These are phyloP conservation scores for Aegle marmelos DNA, from an alignment of 345 rosid genomes.

Conservation along the genomic window DNA sequence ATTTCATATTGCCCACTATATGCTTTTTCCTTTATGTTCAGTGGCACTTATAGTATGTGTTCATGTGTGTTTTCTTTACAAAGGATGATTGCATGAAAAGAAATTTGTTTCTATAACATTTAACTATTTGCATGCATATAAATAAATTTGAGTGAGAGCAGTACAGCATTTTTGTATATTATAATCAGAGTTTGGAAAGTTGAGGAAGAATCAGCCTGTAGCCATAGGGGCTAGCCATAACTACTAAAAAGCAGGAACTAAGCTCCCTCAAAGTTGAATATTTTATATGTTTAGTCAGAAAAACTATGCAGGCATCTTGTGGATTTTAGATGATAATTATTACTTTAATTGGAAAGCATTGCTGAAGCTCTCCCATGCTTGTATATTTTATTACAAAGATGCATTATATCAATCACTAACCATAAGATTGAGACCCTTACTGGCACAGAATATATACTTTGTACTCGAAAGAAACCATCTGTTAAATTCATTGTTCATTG, in stretches of 20 bases:
- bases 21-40: not conserved
- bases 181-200: not conserved
- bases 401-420: slow-evolving; percentile 11
- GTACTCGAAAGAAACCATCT: slow-evolving; percentile 28
- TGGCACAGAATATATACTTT: slow-evolving; percentile 35
- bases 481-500: slow-evolving; percentile 8
- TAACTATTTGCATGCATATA: slow-evolving; percentile 2
- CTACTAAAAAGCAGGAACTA: slow-evolving; percentile 33
- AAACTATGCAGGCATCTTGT: slow-evolving; percentile 39
- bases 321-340: slow-evolving; percentile 10
- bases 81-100: not conserved
- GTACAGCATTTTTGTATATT: slow-evolving; percentile 8
- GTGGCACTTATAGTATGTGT: not conserved
- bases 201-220: slow-evolving; percentile 30
- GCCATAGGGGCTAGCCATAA: not conserved
- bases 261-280: slow-evolving; percentile 8
- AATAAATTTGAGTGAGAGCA: not conserved
- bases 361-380: slow-evolving; percentile 3
- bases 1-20: not conserved
- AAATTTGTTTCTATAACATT: not conserved
- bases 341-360: slow-evolving; percentile 31
- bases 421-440: slow-evolving; percentile 34
- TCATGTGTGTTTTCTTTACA: not conserved
- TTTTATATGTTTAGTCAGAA: slow-evolving; percentile 20
- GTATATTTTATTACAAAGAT: slow-evolving; percentile 19